Percentiles rank a stretch among this genome's conserved stretches.
Evolutionary conservation across 129 eudicot species (phyloP).

Genomic region (Arctium lappa): DNA sequence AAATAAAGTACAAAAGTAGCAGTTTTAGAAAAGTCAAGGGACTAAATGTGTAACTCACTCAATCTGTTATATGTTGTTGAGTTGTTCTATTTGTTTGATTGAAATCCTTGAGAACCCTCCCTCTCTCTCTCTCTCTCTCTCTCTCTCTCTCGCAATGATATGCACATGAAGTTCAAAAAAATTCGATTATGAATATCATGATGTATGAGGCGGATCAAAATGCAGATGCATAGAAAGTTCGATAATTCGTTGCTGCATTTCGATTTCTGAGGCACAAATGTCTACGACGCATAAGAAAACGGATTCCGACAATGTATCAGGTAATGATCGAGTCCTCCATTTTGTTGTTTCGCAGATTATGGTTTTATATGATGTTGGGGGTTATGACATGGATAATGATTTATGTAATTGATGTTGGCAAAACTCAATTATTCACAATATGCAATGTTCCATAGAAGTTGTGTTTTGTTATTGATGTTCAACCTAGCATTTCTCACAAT

Average conservation of each 20-base stretch:
- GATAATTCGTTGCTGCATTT: conserved; percentile 3
- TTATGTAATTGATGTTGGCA: neutral
- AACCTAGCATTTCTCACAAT: neutral
- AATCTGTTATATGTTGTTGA: conserved; percentile 12
- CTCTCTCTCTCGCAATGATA: conserved; percentile 9
- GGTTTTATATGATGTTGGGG: conserved; percentile 4
- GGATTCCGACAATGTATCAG: conserved; percentile 19
- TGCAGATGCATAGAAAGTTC: conserved; percentile 9
- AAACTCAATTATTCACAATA: neutral
- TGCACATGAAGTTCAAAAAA: neutral
- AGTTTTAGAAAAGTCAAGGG: conserved; percentile 12
- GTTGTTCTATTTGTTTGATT: conserved; percentile 7
- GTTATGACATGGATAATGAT: neutral
- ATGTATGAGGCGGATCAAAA: neutral
- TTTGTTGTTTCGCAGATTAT: neutral
- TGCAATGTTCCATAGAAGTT: neutral
- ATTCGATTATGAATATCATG: neutral
- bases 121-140: conserved; percentile 7
- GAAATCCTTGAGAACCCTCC: conserved; percentile 25
- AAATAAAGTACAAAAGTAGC: neutral
- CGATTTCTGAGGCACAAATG: conserved; percentile 10
- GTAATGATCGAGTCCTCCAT: conserved; percentile 13
- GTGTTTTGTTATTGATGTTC: neutral
- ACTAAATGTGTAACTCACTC: neutral
- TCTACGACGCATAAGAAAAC: conserved; percentile 4